Evolutionary conservation across 2,329 filamentous ascomycete species (phyloP).

Genomic region (Cordyceps fumosorosea): DNA sequence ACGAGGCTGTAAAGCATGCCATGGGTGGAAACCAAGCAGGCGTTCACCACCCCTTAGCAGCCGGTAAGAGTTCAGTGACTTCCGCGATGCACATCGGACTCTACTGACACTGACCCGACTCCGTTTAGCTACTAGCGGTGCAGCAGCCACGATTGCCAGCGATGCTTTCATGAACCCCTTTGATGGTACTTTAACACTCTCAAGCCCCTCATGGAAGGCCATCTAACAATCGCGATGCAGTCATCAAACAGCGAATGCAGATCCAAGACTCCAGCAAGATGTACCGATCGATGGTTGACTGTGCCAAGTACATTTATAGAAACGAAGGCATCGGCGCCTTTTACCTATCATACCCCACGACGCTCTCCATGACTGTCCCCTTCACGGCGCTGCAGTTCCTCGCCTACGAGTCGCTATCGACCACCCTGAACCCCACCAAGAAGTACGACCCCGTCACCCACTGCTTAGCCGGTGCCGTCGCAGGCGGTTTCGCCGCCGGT

Average conservation of each 20-base stretch:
- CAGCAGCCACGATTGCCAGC: conserved; percentile 90
- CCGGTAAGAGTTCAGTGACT: conserved; percentile 48
- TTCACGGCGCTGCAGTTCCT: conserved; percentile 97
- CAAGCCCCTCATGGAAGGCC: too few relatives aligned
- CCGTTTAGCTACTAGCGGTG: conserved; percentile 76
- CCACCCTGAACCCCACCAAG: conserved; percentile 79
- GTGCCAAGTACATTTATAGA: conserved; percentile 79
- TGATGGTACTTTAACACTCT: conserved; percentile 59
- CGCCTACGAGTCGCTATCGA: conserved; percentile 94
- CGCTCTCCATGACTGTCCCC: conserved; percentile 95
- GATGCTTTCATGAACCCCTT: conserved; percentile 99
- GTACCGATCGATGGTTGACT: conserved; percentile 81
- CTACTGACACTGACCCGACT: conserved; percentile 7
- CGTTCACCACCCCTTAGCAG: conserved; percentile 86
- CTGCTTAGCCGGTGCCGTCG: conserved; percentile 84
- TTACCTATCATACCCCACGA: conserved; percentile 97
- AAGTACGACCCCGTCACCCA: conserved; percentile 90
- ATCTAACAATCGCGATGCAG: conserved; percentile 38
- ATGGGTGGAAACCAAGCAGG: conserved; percentile 88
- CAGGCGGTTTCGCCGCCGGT: conserved; percentile 87
- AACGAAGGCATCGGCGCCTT: conserved; percentile 86
- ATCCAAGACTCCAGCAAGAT: conserved; percentile 83
- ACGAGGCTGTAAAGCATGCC: conserved; percentile 92
- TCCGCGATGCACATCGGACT: background rate
- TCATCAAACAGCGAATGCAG: conserved; percentile 99